Evolutionary conservation across 495 filamentous ascomycete genomes (phyloP).

Genomic region (Darksidea phi): DNA sequence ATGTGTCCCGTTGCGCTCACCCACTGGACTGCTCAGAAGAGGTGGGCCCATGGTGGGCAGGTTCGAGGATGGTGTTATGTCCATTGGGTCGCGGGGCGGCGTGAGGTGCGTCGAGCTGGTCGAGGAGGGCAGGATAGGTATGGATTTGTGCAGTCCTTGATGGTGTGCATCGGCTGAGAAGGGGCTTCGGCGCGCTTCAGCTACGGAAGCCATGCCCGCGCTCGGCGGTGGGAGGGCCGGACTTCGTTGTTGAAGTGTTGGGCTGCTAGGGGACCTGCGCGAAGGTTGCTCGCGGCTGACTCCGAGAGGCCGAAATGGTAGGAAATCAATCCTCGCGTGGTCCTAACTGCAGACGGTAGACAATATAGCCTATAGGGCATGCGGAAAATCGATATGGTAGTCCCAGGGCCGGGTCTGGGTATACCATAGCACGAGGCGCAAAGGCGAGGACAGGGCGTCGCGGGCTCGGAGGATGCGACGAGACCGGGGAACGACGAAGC

Average conservation of each 20-base stretch:
- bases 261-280: slow-evolving; percentile 2
- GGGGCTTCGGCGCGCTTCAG: slow-evolving; percentile 38
- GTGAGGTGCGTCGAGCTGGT: slow-evolving; percentile 26
- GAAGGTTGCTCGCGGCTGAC: slow-evolving; percentile 1
- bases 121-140: slow-evolving; percentile 44
- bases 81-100: slow-evolving; percentile 40
- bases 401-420: slow-evolving; percentile 5
- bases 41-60: slow-evolving; percentile 42
- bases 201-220: slow-evolving; percentile 39
- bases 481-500: not conserved
- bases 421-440: slow-evolving; percentile 23
- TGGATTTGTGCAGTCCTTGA: slow-evolving; percentile 36
- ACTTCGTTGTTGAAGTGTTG: not conserved
- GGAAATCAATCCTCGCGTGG: too few species aligned
- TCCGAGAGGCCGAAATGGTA: not conserved
- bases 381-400: not conserved
- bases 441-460: not conserved
- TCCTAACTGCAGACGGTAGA: not conserved
- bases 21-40: slow-evolving; percentile 38
- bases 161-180: slow-evolving; percentile 36
- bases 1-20: slow-evolving; percentile 31
- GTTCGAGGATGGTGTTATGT: slow-evolving; percentile 34
- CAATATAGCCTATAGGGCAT: not conserved
- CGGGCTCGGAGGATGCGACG: slow-evolving; percentile 12
- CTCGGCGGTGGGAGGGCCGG: not conserved